Evolutionary conservation across 805 yeast genomes (phyloP).

Genomic region (Kockiozyma suomiensis): DNA sequence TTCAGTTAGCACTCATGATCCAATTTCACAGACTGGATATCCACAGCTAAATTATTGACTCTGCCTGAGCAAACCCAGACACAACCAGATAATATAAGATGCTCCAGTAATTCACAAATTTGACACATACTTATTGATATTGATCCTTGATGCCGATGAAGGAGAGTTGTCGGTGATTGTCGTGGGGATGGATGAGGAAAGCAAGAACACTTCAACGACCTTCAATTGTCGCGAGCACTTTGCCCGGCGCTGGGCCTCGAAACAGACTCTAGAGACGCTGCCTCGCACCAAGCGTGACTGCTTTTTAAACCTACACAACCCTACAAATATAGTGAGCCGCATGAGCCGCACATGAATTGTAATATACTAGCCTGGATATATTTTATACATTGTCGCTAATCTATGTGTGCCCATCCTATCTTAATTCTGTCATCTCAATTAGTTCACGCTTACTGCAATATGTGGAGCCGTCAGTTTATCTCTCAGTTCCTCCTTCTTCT

Average conservation of each 20-base stretch:
- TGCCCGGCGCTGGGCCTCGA: background rate
- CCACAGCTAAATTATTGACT: background rate
- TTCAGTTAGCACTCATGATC: constrained; percentile 3
- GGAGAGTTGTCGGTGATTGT: constrained; percentile 8
- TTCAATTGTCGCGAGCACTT: background rate
- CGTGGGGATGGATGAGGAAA: constrained; percentile 10
- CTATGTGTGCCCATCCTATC: too few species aligned
- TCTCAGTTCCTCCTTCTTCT: constrained; percentile 19
- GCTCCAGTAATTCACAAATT: background rate
- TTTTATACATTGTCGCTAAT: too few species aligned
- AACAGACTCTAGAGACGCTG: background rate
- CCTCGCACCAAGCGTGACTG: constrained; percentile 9
- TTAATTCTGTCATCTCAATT: too few species aligned
- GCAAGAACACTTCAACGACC: constrained; percentile 11
- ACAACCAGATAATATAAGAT: background rate
- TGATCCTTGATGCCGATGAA: constrained; percentile 16
- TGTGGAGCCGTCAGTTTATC: background rate
- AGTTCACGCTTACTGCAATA: constrained; percentile 4
- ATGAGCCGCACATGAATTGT: background rate
- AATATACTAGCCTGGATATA: too few species aligned
- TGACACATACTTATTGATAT: constrained; percentile 3
- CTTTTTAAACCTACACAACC: background rate
- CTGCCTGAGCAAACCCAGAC: background rate
- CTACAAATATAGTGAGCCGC: constrained; percentile 2
- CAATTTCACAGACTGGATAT: background rate